A percentile compares a stretch with the other conserved stretches of the same genome.
phyloP scores from a whole-genome alignment of 2,329 filamentous ascomycete genomes.

The Phaeomoniella chlamydospora region DNA sequence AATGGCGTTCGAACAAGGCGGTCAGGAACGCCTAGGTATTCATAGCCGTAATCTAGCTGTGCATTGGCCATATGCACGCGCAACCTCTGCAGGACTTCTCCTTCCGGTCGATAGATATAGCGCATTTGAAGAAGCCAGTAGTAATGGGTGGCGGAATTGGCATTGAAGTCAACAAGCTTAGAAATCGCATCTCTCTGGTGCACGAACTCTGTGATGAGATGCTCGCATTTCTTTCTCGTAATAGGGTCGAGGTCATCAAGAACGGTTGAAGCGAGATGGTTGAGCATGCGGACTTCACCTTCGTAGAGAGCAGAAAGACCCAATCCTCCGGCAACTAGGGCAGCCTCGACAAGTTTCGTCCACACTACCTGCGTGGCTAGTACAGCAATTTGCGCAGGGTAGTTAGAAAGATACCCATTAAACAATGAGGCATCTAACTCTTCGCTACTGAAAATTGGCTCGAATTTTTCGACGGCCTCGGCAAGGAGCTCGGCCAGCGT shows the following conservation, averaged over 20 bases:
- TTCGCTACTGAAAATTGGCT: constrained; percentile 58
- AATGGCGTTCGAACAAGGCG: constrained; percentile 91
- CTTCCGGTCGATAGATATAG: constrained; percentile 72
- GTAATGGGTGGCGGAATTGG: constrained; percentile 64
- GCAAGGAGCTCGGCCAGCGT: constrained; percentile 82
- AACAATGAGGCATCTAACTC: constrained; percentile 57
- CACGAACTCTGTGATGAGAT: constrained; percentile 96
- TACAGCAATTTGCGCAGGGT: constrained; percentile 89
- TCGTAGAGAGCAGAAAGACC: constrained; percentile 59
- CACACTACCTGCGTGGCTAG: constrained; percentile 87
- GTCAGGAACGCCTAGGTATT: constrained; percentile 93
- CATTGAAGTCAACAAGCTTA: constrained; percentile 64
- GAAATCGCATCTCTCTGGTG: constrained; percentile 91
- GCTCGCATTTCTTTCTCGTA: constrained; percentile 90
- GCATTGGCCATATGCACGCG: constrained; percentile 96
- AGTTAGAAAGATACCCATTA: constrained; percentile 65
- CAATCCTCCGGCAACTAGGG: constrained; percentile 57
- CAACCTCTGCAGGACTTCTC: constrained; percentile 69
- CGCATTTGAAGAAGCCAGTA: constrained; percentile 96
- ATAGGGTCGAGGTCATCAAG: constrained; percentile 78
- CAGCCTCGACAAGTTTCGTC: constrained; percentile 74
- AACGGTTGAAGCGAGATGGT: constrained; percentile 75
- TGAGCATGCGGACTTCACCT: constrained; percentile 70
- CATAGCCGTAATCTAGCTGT: constrained; percentile 87
- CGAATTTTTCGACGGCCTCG: constrained; percentile 74